Percentiles rank a stretch among this genome's conserved stretches.
phyloP scores from a whole-genome alignment of 2,329 filamentous ascomycete genomes.

The Cladosporium halotolerans region DNA sequence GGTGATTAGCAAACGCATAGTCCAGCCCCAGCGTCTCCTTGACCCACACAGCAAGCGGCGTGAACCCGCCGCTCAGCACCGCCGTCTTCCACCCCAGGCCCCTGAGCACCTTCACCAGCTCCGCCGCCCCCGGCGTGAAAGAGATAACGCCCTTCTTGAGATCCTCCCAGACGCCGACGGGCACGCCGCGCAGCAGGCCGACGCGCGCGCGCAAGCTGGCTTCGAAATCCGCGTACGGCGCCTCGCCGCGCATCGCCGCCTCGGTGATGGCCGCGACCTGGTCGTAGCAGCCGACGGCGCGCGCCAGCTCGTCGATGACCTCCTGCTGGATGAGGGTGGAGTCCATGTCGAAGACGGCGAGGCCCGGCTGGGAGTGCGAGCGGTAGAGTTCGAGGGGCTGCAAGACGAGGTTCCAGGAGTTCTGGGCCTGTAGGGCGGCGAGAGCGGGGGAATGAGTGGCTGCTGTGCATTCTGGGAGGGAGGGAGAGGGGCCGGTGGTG shows the following conservation, averaged over 20 bases:
- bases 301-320: constrained; percentile 91
- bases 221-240: constrained; percentile 67
- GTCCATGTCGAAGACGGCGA: constrained; percentile 98
- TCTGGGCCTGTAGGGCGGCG: constrained; percentile 5
- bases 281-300: constrained; percentile 61
- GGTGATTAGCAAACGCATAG: constrained; percentile 82
- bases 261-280: constrained; percentile 83
- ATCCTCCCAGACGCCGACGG: constrained; percentile 62
- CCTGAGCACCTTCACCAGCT: constrained; percentile 69
- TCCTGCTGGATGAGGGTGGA: constrained; percentile 95
- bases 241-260: constrained; percentile 89
- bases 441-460: constrained; percentile 11
- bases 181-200: constrained; percentile 71
- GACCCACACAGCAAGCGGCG: constrained; percentile 81
- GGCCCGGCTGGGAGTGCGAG: constrained; percentile 40
- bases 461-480: constrained; percentile 11
- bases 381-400: constrained; percentile 10
- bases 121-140: constrained; percentile 72
- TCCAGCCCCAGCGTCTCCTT: constrained; percentile 75
- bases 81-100: constrained; percentile 78
- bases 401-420: constrained; percentile 13
- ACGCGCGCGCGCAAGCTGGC: constrained; percentile 76
- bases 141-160: constrained; percentile 64
- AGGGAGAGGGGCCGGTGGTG: constrained; percentile 10
- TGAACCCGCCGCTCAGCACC: constrained; percentile 87